Evolutionary conservation across 805 yeast species (phyloP), one percentile per base, ranked within the genome.

Genomic region (Saturnispora kantuleensis): DNA sequence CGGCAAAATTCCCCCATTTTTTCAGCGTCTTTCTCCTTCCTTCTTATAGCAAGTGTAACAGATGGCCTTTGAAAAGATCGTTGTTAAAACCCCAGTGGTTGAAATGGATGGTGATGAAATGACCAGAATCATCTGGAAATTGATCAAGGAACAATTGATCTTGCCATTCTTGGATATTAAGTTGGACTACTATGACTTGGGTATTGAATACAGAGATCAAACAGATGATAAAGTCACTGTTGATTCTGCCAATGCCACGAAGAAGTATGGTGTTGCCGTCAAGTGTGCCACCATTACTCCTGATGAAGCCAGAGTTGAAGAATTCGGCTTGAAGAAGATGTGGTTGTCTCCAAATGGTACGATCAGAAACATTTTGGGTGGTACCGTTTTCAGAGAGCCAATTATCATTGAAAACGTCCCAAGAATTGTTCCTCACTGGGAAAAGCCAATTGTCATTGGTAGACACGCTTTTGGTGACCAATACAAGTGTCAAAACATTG

Each of bases 231-330:
- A 84, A 67, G 90, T 90, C 53, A 90, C 97, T 15, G 61, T 74
- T 31, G 96, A 90, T 45, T 84, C 96, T 10, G 97, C 97, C 18
- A 69, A 81, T 41, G 97, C 97, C 43, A 89, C 87, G 55, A 69
- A 79, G 64, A 76, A 88, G 65, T 82, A 86, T 64, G 84, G 86
- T 44, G 97, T 90, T 47, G 97, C 95, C 29, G 86, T 90, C 56
- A 90, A 90, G 70, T 90, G 97, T 70, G 97, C 97, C 47, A 90
- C 97, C 42, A 90, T 90, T 64, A 90, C 97, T n/a, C 97, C 97
- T 7, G 95, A 86, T 62, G 97, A 90, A 70, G 93, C 86, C 39
- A 79, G 97, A 58, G 97, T 90, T 43, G 71, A 84, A 65, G 97
- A 90, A 66, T 90, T 87, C 66, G 69, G 75, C 46, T 74, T 90